Evolutionary conservation across 768 basidiomycete genomes (phyloP).

Genomic region (Suillus ampliporus): DNA sequence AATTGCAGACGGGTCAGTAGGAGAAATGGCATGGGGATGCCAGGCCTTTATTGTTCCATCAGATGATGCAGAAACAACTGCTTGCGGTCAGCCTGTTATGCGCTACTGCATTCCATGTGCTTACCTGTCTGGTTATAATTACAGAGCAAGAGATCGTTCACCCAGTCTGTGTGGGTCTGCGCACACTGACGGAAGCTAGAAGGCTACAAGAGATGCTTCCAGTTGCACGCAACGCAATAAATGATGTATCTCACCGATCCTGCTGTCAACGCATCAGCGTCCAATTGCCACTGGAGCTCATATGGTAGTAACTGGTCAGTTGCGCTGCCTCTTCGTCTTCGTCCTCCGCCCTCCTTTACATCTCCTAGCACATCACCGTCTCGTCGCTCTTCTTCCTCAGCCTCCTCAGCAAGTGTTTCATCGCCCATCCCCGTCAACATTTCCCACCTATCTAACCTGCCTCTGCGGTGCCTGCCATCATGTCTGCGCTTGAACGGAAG

Average conservation of each 20-base stretch:
- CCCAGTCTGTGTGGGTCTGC: slow-evolving; percentile 93
- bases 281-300: slow-evolving; percentile 84
- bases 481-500: slow-evolving; percentile 60
- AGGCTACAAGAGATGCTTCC: slow-evolving; percentile 4
- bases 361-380: slow-evolving; percentile 84
- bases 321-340: slow-evolving; percentile 38
- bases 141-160: slow-evolving; percentile 92
- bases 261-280: slow-evolving; percentile 55
- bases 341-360: slow-evolving; percentile 50
- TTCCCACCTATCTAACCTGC: slow-evolving; percentile 65
- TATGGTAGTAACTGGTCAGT: slow-evolving; percentile 55
- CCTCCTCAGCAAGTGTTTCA: slow-evolving; percentile 67
- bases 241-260: slow-evolving; percentile 49
- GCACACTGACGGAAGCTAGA: slow-evolving; percentile 79
- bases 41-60: slow-evolving; percentile 95
- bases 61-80: slow-evolving; percentile 92
- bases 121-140: slow-evolving; percentile 88
- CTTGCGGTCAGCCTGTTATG: slow-evolving; percentile 12
- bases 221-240: neutral
- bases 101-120: slow-evolving; percentile 22
- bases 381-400: slow-evolving; percentile 68
- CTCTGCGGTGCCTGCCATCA: slow-evolving; percentile 26
- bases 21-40: slow-evolving; percentile 75
- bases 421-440: slow-evolving; percentile 85
- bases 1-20: slow-evolving; percentile 66